phyloP scores from a whole-genome alignment of 2,329 filamentous ascomycete genomes.

The Exserohilum rostratum region DNA sequence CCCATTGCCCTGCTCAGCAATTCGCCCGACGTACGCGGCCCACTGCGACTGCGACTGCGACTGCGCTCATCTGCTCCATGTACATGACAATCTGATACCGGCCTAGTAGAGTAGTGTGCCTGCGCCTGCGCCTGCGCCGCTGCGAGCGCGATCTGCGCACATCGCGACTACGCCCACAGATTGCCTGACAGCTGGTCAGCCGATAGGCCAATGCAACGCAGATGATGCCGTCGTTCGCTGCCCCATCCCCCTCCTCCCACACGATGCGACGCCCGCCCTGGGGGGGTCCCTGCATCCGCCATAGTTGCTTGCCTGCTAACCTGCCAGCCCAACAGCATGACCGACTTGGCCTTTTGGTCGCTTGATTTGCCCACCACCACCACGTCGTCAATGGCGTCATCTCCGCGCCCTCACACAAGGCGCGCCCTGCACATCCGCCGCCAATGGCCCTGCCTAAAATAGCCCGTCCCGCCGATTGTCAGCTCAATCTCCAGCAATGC shows the following conservation, averaged over 20 bases:
- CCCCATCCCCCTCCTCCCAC: conserved; percentile 23
- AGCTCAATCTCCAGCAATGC: conserved; percentile 2
- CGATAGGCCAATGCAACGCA: conserved; percentile 45
- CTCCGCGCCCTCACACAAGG: conserved; percentile 7
- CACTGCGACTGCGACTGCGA: no score
- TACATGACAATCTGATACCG: no score
- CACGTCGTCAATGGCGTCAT: conserved; percentile 28
- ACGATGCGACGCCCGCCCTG: conserved; percentile 16
- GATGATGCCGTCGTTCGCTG: conserved; percentile 36
- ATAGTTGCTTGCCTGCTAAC: conserved; percentile 19
- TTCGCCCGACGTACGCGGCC: no score
- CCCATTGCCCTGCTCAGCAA: no score
- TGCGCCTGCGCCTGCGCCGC: conserved; percentile 22
- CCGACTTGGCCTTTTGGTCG: background rate
- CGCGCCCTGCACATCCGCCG: conserved; percentile 21
- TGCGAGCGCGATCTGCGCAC: conserved; percentile 38
- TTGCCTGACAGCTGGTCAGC: conserved; percentile 27
- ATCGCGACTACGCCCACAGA: conserved; percentile 18
- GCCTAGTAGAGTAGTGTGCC: no score
- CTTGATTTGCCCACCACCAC: conserved; percentile 16
- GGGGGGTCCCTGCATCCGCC: conserved; percentile 43
- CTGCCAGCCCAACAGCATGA: no score
- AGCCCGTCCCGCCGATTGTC: conserved; percentile 5
- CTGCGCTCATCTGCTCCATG: no score
- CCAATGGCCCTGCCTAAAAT: conserved; percentile 22